Percentiles rank a stretch among this genome's conserved stretches.
phyloP scores from a whole-genome alignment of 495 filamentous ascomycete genomes.

The Letharia columbiana region DNA sequence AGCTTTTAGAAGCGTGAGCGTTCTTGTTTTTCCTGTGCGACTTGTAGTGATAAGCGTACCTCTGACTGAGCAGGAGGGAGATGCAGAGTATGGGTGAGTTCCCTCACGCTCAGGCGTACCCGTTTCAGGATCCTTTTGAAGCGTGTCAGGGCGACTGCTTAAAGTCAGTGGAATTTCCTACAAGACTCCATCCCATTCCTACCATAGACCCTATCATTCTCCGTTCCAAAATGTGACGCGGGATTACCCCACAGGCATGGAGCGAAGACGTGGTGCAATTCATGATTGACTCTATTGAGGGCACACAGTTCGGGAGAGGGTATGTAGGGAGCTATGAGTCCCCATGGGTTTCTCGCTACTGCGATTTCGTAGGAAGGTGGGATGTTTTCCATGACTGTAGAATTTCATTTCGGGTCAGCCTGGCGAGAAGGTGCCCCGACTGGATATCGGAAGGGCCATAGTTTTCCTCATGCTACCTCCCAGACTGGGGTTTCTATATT shows the following conservation, averaged over 20 bases:
- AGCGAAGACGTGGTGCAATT: slow-evolving; percentile 53
- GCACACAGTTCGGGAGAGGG: slow-evolving; percentile 51
- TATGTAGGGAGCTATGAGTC: slow-evolving; percentile 54
- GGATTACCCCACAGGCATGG: slow-evolving; percentile 60
- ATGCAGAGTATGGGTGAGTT: slow-evolving; percentile 56
- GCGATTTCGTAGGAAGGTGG: slow-evolving; percentile 54
- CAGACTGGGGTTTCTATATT: not conserved
- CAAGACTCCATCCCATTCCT: slow-evolving; percentile 14
- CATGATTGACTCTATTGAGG: slow-evolving; percentile 47
- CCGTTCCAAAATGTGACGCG: slow-evolving; percentile 52
- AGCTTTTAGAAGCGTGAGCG: slow-evolving; percentile 27
- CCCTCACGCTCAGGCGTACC: slow-evolving; percentile 45
- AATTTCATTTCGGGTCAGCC: not conserved
- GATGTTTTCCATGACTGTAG: slow-evolving; percentile 40
- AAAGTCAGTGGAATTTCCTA: slow-evolving; percentile 10
- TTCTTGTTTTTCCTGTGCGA: too few species aligned
- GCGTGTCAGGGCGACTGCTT: slow-evolving; percentile 51
- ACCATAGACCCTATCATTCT: slow-evolving; percentile 58
- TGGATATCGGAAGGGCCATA: not conserved
- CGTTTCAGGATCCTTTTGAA: slow-evolving; percentile 52
- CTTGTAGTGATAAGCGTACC: not conserved
- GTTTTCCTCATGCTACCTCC: not conserved
- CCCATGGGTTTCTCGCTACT: slow-evolving; percentile 50
- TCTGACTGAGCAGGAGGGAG: slow-evolving; percentile 59
- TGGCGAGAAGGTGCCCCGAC: not conserved